phyloP scores from a whole-genome alignment of 2,329 filamentous ascomycete species.

The Penicillium sp. region DNA sequence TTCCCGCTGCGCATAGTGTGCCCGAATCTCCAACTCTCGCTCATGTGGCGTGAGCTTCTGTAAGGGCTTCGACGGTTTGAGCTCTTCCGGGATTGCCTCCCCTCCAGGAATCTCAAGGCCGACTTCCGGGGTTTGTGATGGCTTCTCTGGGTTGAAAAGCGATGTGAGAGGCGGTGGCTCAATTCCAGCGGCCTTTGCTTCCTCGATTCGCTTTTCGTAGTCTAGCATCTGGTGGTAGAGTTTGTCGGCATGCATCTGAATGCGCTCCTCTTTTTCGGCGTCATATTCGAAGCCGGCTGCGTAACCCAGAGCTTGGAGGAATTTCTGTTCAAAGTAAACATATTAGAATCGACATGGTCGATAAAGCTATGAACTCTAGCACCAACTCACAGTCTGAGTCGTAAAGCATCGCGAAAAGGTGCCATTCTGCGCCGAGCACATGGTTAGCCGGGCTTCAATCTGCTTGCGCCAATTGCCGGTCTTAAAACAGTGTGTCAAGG shows the following conservation, averaged over 20 bases:
- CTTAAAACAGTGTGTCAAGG: conserved; percentile 79
- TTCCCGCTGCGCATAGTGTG: conserved; percentile 39
- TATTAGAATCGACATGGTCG: neutral
- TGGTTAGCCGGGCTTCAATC: conserved; percentile 57
- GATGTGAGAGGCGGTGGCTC: conserved; percentile 47
- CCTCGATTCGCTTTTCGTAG: conserved; percentile 73
- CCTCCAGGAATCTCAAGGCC: conserved; percentile 39
- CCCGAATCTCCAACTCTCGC: conserved; percentile 46
- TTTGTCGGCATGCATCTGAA: conserved; percentile 93
- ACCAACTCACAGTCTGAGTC: conserved; percentile 70
- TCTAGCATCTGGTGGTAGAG: conserved; percentile 84
- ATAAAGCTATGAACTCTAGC: neutral
- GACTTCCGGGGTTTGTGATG: conserved; percentile 12
- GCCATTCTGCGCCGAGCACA: conserved; percentile 77
- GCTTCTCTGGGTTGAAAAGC: conserved; percentile 44
- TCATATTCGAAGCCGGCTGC: conserved; percentile 66
- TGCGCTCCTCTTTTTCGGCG: conserved; percentile 72
- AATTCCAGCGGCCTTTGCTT: conserved; percentile 48
- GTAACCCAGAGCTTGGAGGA: conserved; percentile 88
- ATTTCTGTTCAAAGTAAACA: conserved; percentile 57
- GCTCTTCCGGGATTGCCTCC: conserved; percentile 35
- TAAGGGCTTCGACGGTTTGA: conserved; percentile 40
- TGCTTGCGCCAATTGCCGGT: conserved; percentile 66
- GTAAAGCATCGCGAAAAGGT: conserved; percentile 84
- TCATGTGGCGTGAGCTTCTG: conserved; percentile 48